A percentile compares a stretch with the other conserved stretches of the same genome.
Conservation (phyloP, 805 yeast species). For the Metschnikowia matae region DNA sequence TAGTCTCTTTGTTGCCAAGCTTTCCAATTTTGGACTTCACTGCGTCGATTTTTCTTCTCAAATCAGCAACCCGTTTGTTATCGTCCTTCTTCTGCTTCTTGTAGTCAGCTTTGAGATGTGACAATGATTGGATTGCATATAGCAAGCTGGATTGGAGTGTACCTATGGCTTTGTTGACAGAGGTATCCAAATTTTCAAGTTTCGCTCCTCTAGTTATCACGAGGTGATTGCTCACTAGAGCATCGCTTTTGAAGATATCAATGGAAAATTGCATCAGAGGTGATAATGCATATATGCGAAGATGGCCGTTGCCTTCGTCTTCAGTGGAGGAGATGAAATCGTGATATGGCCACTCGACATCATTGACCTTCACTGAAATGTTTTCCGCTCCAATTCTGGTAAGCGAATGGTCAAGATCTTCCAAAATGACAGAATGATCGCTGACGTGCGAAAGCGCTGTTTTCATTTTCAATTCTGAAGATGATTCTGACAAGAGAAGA, state of each 20-base stretch:
- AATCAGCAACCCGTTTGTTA: conserved; percentile 30
- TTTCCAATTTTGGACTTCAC: conserved; percentile 31
- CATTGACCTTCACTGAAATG: conserved; percentile 27
- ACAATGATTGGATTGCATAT: conserved; percentile 27
- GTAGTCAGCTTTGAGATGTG: conserved; percentile 20
- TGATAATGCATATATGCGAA: conserved; percentile 34
- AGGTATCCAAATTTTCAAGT: neutral
- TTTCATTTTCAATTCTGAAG: conserved; percentile 3
- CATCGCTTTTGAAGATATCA: conserved; percentile 20
- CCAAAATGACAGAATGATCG: conserved; percentile 25
- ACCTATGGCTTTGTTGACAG: conserved; percentile 23
- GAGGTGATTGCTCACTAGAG: conserved; percentile 21
- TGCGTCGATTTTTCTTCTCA: conserved; percentile 30
- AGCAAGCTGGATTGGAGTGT: conserved; percentile 33
- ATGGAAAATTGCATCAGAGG: conserved; percentile 36
- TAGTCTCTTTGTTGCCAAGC: conserved; percentile 21
- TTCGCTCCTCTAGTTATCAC: conserved; percentile 25
- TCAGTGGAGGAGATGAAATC: neutral
- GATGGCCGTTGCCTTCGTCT: conserved; percentile 11
- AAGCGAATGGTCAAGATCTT: conserved; percentile 17
- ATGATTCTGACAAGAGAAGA: neutral
- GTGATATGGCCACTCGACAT: conserved; percentile 31
- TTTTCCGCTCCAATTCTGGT: conserved; percentile 7
- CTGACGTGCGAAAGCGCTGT: conserved; percentile 27
- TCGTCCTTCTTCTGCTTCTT: conserved; percentile 38